phyloP scores from a whole-genome alignment of 2,329 filamentous ascomycete genomes.

The Colletotrichum orchidophilum region DNA sequence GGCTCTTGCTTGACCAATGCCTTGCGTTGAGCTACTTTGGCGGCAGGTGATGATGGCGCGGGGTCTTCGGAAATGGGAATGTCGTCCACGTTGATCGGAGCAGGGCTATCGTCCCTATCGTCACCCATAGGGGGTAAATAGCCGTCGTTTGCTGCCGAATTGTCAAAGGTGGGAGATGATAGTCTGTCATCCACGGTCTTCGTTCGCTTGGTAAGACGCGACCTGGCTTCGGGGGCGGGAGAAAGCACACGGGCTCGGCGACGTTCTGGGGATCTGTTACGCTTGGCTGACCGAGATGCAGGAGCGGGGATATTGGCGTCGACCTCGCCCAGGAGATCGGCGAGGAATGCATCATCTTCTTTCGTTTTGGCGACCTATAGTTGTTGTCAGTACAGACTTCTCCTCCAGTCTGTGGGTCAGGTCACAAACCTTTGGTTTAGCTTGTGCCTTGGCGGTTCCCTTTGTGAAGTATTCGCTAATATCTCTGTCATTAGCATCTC shows the following conservation, averaged over 20 bases:
- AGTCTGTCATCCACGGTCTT: constrained; percentile 61
- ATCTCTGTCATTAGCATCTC: constrained; percentile 87
- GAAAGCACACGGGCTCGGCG: constrained; percentile 84
- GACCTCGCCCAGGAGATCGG: constrained; percentile 85
- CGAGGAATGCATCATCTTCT: constrained; percentile 89
- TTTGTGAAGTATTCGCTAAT: constrained; percentile 96
- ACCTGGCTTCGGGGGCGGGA: constrained; percentile 68
- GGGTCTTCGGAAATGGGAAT: constrained; percentile 83
- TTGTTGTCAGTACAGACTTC: background rate
- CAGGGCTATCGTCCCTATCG: constrained; percentile 67
- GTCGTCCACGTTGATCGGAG: constrained; percentile 46
- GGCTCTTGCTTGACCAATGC: constrained; percentile 58
- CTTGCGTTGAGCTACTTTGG: constrained; percentile 81
- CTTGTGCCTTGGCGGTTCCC: constrained; percentile 70
- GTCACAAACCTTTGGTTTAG: constrained; percentile 80
- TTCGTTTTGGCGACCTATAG: constrained; percentile 78
- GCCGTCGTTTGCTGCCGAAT: constrained; percentile 62
- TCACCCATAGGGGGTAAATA: constrained; percentile 56
- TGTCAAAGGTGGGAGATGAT: constrained; percentile 60
- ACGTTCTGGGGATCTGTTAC: constrained; percentile 78
- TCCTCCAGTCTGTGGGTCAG: background rate
- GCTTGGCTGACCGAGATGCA: constrained; percentile 65
- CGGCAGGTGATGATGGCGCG: constrained; percentile 85
- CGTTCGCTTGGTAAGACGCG: constrained; percentile 63
- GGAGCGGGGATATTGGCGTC: constrained; percentile 74